phyloP scores from a whole-genome alignment of 2,329 filamentous ascomycete species.

The Podosphaera aphanis region DNA sequence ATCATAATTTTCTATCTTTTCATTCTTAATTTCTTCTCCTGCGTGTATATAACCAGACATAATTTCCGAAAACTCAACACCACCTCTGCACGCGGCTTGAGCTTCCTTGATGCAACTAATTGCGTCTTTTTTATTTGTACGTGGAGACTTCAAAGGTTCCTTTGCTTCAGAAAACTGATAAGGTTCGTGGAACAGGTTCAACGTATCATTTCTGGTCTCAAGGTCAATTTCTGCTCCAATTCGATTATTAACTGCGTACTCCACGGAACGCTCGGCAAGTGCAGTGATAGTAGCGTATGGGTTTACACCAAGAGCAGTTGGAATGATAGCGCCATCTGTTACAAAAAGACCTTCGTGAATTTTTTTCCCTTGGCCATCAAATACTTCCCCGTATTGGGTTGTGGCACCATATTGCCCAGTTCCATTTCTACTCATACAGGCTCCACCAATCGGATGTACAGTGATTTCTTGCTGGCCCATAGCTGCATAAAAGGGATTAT shows the following conservation, averaged over 20 bases:
- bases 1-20: constrained; percentile 28
- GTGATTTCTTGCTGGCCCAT: constrained; percentile 35
- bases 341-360: constrained; percentile 34
- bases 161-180: constrained; percentile 8
- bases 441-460: constrained; percentile 43
- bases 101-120: constrained; percentile 17
- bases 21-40: constrained; percentile 19
- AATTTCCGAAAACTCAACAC: constrained; percentile 38
- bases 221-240: constrained; percentile 21
- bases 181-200: constrained; percentile 32
- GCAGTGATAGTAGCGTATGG: constrained; percentile 47
- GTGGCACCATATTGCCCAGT: constrained; percentile 32
- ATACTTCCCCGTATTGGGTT: constrained; percentile 37
- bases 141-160: constrained; percentile 3
- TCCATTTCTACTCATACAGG: constrained; percentile 35
- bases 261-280: constrained; percentile 39
- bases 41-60: constrained; percentile 38
- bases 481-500: constrained; percentile 32
- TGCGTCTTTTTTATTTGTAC: constrained; percentile 19
- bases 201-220: constrained; percentile 22
- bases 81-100: constrained; percentile 18
- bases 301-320: constrained; percentile 38
- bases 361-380: constrained; percentile 26
- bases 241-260: constrained; percentile 22
- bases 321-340: constrained; percentile 36